Conservation (phyloP, 2,329 filamentous ascomycete genomes). For the Fusarium sp. region DNA sequence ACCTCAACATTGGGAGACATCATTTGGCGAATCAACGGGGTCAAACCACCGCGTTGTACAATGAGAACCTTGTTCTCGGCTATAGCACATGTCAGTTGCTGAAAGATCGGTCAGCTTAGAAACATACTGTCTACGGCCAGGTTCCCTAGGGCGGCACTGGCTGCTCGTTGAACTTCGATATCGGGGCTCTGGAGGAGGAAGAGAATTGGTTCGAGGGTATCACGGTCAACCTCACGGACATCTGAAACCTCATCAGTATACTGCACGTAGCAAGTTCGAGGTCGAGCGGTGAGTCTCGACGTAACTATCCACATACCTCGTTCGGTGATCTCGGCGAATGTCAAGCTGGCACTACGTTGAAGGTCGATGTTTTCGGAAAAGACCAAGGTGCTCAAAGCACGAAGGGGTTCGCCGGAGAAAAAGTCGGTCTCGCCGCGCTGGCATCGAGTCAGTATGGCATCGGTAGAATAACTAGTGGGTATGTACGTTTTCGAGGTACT, state of each 20-base stretch:
- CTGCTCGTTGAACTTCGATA: constrained; percentile 96
- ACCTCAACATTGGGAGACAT: constrained; percentile 98
- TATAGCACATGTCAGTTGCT: constrained; percentile 62
- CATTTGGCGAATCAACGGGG: constrained; percentile 97
- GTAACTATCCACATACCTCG: constrained; percentile 75
- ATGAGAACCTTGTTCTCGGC: constrained; percentile 98
- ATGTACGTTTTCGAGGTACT: constrained; percentile 95
- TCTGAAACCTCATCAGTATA: constrained; percentile 65
- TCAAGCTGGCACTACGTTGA: constrained; percentile 95
- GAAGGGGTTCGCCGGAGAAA: constrained; percentile 94
- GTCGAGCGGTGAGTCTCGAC: neutral
- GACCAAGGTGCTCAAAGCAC: constrained; percentile 93
- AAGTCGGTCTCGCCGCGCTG: constrained; percentile 98
- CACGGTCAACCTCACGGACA: constrained; percentile 94
- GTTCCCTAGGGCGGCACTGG: constrained; percentile 95
- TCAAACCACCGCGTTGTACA: constrained; percentile 89
- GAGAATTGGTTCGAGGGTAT: constrained; percentile 95
- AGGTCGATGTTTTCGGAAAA: constrained; percentile 99
- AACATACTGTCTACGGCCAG: constrained; percentile 93
- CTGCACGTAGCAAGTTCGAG: neutral
- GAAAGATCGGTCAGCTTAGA: neutral
- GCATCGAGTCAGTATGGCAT: constrained; percentile 47
- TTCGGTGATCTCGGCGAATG: constrained; percentile 98
- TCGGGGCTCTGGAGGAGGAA: constrained; percentile 95
- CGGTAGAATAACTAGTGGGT: neutral